Conservation (phyloP, 202 grass and related monocot species). For the Musa balbisiana region DNA sequence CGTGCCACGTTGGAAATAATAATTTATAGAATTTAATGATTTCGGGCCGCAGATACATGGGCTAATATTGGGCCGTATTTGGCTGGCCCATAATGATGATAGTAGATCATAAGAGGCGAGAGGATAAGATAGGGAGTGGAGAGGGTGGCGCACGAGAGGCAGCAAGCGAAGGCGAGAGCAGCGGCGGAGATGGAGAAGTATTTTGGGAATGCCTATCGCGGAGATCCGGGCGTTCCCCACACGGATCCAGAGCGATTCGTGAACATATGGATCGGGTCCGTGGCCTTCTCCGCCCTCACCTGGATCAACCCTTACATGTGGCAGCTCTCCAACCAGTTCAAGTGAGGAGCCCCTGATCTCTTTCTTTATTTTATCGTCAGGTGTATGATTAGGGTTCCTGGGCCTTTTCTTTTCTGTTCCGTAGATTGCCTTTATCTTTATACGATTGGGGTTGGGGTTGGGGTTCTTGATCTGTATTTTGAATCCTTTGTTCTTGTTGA, state of each 20-base stretch:
- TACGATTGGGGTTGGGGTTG: neutral
- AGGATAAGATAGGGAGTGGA: neutral
- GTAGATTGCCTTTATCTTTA: too few species aligned
- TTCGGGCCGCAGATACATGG: neutral
- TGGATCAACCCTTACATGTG: slow-evolving; percentile 32
- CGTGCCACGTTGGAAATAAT: neutral
- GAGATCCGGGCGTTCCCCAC: slow-evolving; percentile 29
- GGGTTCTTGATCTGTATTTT: neutral
- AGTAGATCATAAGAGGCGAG: neutral
- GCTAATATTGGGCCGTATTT: neutral
- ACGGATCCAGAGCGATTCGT: slow-evolving; percentile 24
- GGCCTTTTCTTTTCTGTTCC: neutral
- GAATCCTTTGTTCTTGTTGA: neutral
- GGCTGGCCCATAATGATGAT: neutral
- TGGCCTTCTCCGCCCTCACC: slow-evolving; percentile 24
- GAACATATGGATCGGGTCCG: slow-evolving; percentile 29
- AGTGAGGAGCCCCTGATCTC: neutral
- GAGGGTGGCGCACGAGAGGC: neutral
- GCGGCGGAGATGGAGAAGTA: slow-evolving; percentile 27
- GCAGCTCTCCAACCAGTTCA: slow-evolving; percentile 32
- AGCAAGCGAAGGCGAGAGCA: neutral
- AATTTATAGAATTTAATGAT: neutral
- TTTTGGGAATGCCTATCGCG: slow-evolving; percentile 28
- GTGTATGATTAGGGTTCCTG: neutral
- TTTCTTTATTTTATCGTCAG: neutral